Evolutionary conservation across 345 rosid genomes (phyloP).

Genomic region (Melastoma malabathricum): DNA sequence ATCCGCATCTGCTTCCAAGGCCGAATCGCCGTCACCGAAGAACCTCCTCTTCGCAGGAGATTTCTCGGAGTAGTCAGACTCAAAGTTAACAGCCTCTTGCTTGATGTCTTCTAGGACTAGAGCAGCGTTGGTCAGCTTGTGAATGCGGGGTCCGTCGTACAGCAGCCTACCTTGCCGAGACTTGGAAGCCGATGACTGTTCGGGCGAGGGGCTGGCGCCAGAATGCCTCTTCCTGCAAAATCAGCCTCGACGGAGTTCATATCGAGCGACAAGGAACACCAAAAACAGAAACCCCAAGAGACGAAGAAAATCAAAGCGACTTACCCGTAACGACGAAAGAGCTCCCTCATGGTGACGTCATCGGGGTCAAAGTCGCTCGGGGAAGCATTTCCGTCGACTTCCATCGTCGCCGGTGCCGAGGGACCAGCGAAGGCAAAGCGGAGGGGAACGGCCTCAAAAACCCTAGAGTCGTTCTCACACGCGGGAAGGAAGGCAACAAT

Average conservation of each 20-base stretch:
- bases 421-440: too few species aligned
- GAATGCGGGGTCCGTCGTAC: slow-evolving; percentile 65
- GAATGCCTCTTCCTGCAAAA: slow-evolving; percentile 58
- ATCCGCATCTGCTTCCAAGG: slow-evolving; percentile 26
- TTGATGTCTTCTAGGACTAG: slow-evolving; percentile 89
- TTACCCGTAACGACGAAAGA: slow-evolving; percentile 89
- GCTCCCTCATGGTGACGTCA: slow-evolving; percentile 51
- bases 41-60: slow-evolving; percentile 43
- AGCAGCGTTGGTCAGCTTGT: slow-evolving; percentile 84
- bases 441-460: too few species aligned
- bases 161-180: slow-evolving; percentile 51
- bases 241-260: not conserved
- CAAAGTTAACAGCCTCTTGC: slow-evolving; percentile 60
- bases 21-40: slow-evolving; percentile 24
- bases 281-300: not conserved
- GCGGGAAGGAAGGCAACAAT: too few species aligned
- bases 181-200: slow-evolving; percentile 28
- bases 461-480: too few species aligned
- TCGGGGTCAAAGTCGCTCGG: slow-evolving; percentile 64
- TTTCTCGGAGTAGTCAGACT: slow-evolving; percentile 30
- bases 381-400: slow-evolving; percentile 67
- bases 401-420: slow-evolving; percentile 21
- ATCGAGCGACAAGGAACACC: not conserved
- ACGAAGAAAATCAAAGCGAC: not conserved
- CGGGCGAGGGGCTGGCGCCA: slow-evolving; percentile 39